Base-by-base conservation (phyloP, 805 yeast species). In the Saitoella complicata region DNA sequence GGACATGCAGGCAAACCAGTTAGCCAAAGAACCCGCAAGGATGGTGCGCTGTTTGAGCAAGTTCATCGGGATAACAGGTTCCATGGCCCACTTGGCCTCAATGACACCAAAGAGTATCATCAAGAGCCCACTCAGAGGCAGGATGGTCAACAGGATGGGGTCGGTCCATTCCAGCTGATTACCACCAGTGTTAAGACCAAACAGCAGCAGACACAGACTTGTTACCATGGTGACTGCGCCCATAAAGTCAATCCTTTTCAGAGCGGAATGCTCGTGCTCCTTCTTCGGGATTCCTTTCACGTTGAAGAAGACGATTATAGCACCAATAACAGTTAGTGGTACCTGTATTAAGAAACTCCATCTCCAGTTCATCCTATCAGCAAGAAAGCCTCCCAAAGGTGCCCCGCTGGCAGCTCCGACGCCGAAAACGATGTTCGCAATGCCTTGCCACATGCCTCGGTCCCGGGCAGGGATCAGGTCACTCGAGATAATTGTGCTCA, bases 371-470 rank as follows among this genome's bases (percentile, higher is more conserved):
- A 67, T 59, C 38, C 53, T 57, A 6, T 64, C 62, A 32, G 78
- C 69, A 43, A 78, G 61, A 21, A 70, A 50, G 1, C 86, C 85
- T 58, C 72, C 60, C 66, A 70, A 13, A 60, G 45, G 43, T 1
- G 86, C 87, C 10, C 93, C 93, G 40, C 71, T 58, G 0, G 80
- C 78, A 1, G 84, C 78, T 4, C 95, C 95, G 9, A 35, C 56
- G 7, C 87, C 91, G 55, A 72, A 86, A 37, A 75, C 75, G 21
- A 86, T 67, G 58, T 86, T 86, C 31, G 80, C 80, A 40, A 81
- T 58, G 1, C 95, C 95, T 57, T 86, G 95, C 59, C 75, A 82
- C 34, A 82, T 58, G 1, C 94, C 95, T 46, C 95, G 69, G 39
- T 78, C 74, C 45, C 91, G 69, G 47, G 80, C 43, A 1, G 91